These are phyloP conservation scores for Saturnispora halmiae DNA, from an alignment of 805 yeast species.

Conservation along the genomic window DNA sequence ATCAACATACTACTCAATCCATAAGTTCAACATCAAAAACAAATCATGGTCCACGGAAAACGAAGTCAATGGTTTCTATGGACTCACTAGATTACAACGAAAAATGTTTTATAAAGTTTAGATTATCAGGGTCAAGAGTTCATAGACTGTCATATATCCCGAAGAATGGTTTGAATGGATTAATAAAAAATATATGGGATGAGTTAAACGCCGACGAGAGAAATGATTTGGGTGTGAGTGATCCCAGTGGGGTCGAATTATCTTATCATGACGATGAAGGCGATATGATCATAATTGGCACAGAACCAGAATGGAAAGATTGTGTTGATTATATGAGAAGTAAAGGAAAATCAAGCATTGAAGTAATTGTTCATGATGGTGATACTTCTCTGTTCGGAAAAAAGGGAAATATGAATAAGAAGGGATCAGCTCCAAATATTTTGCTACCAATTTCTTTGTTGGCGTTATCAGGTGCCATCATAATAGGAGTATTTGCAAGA, in stretches of 20 bases:
- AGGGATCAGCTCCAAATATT: conserved; percentile 1
- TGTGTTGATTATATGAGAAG: conserved; percentile 52
- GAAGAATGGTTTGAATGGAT: conserved; percentile 41
- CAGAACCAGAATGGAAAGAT: conserved; percentile 63
- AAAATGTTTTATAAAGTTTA: conserved; percentile 61
- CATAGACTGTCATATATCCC: conserved; percentile 60
- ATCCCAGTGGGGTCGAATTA: conserved; percentile 41
- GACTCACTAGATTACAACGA: conserved; percentile 21
- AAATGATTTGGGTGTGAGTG: conserved; percentile 21
- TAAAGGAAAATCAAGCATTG: conserved; percentile 52
- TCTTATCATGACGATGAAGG: conserved; percentile 80
- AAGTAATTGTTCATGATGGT: conserved; percentile 61
- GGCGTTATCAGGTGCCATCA: conserved; percentile 48
- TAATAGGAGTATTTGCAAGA: conserved; percentile 36
- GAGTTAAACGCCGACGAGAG: conserved; percentile 22
- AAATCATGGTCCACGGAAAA: conserved; percentile 5
- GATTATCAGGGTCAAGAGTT: conserved; percentile 65
- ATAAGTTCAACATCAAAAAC: conserved; percentile 2
- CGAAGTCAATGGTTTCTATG: conserved; percentile 10
- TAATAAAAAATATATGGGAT: conserved; percentile 37
- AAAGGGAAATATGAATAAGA: conserved; percentile 7
- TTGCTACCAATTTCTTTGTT: conserved; percentile 59
- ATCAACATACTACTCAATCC: conserved; percentile 8
- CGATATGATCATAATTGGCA: conserved; percentile 68
- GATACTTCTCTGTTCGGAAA: conserved; percentile 30